These are phyloP conservation scores for Gilbertella persicaria DNA, from an alignment of 371 early-diverging fungal species.

Conservation along the genomic window DNA sequence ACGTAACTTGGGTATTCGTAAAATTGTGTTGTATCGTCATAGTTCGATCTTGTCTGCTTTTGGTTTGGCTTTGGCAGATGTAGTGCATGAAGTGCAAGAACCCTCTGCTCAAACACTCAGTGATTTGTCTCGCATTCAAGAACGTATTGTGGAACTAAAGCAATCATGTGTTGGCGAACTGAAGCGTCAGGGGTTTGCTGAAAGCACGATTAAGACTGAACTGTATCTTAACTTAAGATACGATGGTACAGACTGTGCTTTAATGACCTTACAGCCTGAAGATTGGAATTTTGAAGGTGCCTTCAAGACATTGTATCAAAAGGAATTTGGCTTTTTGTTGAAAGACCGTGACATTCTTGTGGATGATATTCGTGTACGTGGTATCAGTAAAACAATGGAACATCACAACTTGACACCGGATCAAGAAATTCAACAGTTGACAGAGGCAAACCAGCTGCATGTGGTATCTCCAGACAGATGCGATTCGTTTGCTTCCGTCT, in stretches of 20 bases:
- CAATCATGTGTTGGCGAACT: conserved; percentile 48
- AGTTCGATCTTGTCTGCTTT: conserved; percentile 93
- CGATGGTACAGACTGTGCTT: conserved; percentile 91
- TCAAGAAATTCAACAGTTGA: conserved; percentile 43
- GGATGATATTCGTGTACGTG: conserved; percentile 93
- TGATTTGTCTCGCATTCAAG: conserved; percentile 45
- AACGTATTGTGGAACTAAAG: conserved; percentile 53
- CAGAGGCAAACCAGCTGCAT: conserved; percentile 6
- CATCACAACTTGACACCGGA: conserved; percentile 39
- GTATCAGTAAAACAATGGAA: conserved; percentile 66
- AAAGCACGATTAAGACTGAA: conserved; percentile 56
- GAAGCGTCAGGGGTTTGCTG: conserved; percentile 67
- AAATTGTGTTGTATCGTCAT: conserved; percentile 83
- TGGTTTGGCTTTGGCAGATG: conserved; percentile 89
- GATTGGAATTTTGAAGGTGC: conserved; percentile 62
- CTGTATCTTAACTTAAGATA: conserved; percentile 90
- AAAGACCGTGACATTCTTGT: conserved; percentile 81
- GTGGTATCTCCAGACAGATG: conserved; percentile 23
- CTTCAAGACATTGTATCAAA: conserved; percentile 74
- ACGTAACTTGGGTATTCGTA: conserved; percentile 79
- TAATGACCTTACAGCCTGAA: conserved; percentile 86
- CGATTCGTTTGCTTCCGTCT: conserved; percentile 57
- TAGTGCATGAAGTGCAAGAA: conserved; percentile 90
- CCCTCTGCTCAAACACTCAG: conserved; percentile 63
- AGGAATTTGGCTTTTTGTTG: conserved; percentile 92